phyloP scores from a whole-genome alignment of 2,329 filamentous ascomycete species.

The Aureobasidium namibiae region DNA sequence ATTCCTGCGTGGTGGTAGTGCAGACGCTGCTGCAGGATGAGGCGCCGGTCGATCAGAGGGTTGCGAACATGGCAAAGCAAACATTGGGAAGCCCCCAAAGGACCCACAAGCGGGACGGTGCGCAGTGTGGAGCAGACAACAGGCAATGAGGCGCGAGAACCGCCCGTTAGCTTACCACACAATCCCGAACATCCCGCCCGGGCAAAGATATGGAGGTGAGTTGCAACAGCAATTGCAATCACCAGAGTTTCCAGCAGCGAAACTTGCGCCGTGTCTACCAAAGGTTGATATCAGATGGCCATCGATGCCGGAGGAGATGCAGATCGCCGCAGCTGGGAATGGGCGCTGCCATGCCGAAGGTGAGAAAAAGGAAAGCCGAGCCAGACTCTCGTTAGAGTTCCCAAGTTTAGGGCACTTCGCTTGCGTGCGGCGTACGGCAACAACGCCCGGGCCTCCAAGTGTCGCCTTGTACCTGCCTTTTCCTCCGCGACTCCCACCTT shows the following conservation, averaged over 20 bases:
- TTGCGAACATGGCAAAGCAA: slow-evolving; percentile 10
- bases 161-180: slow-evolving; percentile 8
- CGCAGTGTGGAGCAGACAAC: slow-evolving; percentile 5
- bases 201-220: neutral
- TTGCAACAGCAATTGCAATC: neutral
- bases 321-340: neutral
- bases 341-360: neutral
- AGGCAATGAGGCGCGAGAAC: slow-evolving; percentile 7
- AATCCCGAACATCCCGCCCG: neutral
- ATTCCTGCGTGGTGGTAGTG: slow-evolving; percentile 11
- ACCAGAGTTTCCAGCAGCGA: neutral
- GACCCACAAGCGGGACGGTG: slow-evolving; percentile 10
- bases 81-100: slow-evolving; percentile 2
- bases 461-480: slow-evolving; percentile 12
- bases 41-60: slow-evolving; percentile 3
- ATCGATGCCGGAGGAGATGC: neutral
- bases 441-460: neutral
- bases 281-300: neutral
- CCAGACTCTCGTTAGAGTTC: slow-evolving; percentile 1
- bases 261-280: neutral
- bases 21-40: slow-evolving; percentile 5
- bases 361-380: slow-evolving; percentile 9
- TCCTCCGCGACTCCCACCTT: slow-evolving; percentile 5
- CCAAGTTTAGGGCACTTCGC: slow-evolving; percentile 7
- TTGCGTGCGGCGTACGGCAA: slow-evolving; percentile 7